Evolutionary conservation across 345 rosid species (phyloP).

Genomic region (Aegle marmelos): DNA sequence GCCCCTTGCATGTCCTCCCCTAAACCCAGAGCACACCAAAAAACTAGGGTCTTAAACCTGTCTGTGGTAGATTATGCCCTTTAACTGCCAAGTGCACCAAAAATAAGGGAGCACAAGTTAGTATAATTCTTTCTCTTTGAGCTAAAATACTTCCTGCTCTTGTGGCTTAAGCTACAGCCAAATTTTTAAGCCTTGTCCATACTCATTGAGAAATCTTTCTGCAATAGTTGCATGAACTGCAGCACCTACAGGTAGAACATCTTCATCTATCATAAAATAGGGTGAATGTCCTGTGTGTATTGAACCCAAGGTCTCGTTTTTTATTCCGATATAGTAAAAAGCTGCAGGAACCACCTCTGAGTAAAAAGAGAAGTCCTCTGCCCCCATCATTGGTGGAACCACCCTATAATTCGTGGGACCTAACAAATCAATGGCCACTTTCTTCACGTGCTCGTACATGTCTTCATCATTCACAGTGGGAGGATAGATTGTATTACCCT

Average conservation of each 20-base stretch:
- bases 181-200: slow-evolving; percentile 14
- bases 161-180: not conserved
- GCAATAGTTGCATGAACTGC: slow-evolving; percentile 78
- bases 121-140: not conserved
- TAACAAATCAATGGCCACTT: slow-evolving; percentile 54
- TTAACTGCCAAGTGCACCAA: not conserved
- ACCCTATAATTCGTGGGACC: slow-evolving; percentile 54
- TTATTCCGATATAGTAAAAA: slow-evolving; percentile 76
- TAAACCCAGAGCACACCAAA: slow-evolving; percentile 5
- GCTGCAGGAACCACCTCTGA: slow-evolving; percentile 66
- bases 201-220: slow-evolving; percentile 69
- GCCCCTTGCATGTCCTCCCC: not conserved
- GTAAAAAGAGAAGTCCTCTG: slow-evolving; percentile 89
- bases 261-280: slow-evolving; percentile 82
- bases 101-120: not conserved
- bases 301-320: slow-evolving; percentile 74
- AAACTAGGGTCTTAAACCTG: not conserved
- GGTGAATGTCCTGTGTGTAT: slow-evolving; percentile 76
- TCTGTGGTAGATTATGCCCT: not conserved
- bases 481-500: slow-evolving; percentile 58
- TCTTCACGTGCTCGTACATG: slow-evolving; percentile 72
- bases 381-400: slow-evolving; percentile 84
- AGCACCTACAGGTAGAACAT: slow-evolving; percentile 75
- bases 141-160: not conserved
- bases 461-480: slow-evolving; percentile 61